Conservation (phyloP, 2,329 filamentous ascomycete genomes). For the Pseudofabraea citricarpa region DNA sequence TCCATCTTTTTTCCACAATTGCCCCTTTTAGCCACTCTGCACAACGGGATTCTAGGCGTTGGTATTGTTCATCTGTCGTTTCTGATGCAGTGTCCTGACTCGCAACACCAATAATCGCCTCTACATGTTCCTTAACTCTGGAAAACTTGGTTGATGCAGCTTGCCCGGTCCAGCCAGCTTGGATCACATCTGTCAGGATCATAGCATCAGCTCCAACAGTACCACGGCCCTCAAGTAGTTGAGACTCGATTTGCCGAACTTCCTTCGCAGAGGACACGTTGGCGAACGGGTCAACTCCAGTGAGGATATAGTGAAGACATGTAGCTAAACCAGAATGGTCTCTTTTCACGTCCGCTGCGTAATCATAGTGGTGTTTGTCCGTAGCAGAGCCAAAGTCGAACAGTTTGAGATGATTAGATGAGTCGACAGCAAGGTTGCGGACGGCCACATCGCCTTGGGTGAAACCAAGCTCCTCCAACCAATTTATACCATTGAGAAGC, state of each 20-base stretch:
- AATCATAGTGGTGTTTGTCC: slow-evolving; percentile 7
- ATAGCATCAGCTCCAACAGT: slow-evolving; percentile 6
- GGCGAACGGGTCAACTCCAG: slow-evolving; percentile 6
- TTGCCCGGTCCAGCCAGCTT: slow-evolving; percentile 10
- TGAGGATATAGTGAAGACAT: slow-evolving; percentile 10
- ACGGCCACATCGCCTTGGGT: slow-evolving; percentile 6
- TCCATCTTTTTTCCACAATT: slow-evolving; percentile 9
- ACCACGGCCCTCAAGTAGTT: slow-evolving; percentile 3
- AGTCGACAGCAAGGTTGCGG: slow-evolving; percentile 8
- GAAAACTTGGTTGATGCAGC: slow-evolving; percentile 9
- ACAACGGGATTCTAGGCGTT: slow-evolving; percentile 10
- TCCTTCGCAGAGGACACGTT: slow-evolving; percentile 6
- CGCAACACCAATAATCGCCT: slow-evolving; percentile 9
- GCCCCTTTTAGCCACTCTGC: slow-evolving; percentile 10
- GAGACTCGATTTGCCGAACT: slow-evolving; percentile 9
- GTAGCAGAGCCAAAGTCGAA: slow-evolving; percentile 10
- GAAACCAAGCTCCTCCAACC: slow-evolving; percentile 8
- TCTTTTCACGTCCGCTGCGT: slow-evolving; percentile 7
- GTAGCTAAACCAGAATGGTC: slow-evolving; percentile 10
- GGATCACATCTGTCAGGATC: slow-evolving; percentile 7
- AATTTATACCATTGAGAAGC: slow-evolving; percentile 7
- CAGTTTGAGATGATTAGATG: slow-evolving; percentile 6
- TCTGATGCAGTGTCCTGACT: slow-evolving; percentile 7
- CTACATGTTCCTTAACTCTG: slow-evolving; percentile 5
- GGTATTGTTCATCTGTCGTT: slow-evolving; percentile 9